These are phyloP conservation scores for Citrus reticulata DNA, from an alignment of 345 rosid species.

Conservation along the genomic window DNA sequence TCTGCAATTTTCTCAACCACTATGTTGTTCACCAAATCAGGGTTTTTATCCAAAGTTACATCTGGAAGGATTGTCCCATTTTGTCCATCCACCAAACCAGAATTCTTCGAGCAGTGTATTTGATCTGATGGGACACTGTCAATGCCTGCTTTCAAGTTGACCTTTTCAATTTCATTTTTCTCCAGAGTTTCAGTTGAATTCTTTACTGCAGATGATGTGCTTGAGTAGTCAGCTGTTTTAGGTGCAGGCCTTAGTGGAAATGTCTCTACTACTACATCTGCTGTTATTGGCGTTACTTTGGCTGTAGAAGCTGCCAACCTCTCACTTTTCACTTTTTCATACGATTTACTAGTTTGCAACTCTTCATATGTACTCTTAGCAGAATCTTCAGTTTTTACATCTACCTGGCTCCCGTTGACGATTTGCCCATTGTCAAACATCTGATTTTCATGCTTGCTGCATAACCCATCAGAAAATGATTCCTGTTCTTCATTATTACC, in stretches of 20 bases:
- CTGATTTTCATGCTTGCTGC: conserved; percentile 20
- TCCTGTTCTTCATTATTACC: conserved; percentile 19
- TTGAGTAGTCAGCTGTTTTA: conserved; percentile 16
- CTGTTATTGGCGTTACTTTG: conserved; percentile 14
- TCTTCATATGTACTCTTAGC: conserved; percentile 17
- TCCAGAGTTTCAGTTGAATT: conserved; percentile 17
- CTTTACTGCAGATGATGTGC: conserved; percentile 18
- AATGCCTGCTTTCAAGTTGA: conserved; percentile 10
- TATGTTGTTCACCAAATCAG: conserved; percentile 8
- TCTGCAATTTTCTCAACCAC: conserved; percentile 13
- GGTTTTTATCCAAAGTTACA: conserved; percentile 12
- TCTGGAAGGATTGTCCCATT: conserved; percentile 8
- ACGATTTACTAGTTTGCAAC: conserved; percentile 16
- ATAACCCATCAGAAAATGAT: conserved; percentile 17
- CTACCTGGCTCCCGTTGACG: conserved; percentile 30
- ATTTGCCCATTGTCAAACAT: conserved; percentile 22
- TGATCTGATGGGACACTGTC: conserved; percentile 8
- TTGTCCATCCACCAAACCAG: conserved; percentile 18
- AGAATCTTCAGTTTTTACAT: conserved; percentile 20
- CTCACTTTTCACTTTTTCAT: conserved; percentile 13
- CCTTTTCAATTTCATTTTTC: conserved; percentile 22
- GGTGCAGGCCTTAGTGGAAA: conserved; percentile 47
- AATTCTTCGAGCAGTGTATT: conserved; percentile 12
- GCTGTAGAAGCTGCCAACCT: conserved; percentile 13
- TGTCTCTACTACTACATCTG: conserved; percentile 44